Evolutionary conservation across 2,329 filamentous ascomycete species (phyloP).

Genomic region (Nectriaceae sp.): DNA sequence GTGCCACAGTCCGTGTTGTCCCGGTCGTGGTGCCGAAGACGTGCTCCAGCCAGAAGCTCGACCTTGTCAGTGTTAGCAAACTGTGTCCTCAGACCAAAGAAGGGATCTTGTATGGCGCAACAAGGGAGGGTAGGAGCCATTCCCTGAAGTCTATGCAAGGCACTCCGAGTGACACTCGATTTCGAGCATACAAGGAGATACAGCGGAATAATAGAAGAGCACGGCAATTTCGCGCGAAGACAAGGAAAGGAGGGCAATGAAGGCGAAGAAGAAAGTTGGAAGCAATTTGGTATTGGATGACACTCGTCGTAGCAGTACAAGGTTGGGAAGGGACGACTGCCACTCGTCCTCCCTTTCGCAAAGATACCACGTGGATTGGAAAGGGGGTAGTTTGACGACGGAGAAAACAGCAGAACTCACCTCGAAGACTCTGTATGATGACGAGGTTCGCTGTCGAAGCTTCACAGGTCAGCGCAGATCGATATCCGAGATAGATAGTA

Average conservation of each 20-base stretch:
- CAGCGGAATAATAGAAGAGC: neutral
- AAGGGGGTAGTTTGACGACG: neutral
- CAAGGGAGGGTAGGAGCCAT: neutral
- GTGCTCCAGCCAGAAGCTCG: conserved; percentile 26
- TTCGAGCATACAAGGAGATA: neutral
- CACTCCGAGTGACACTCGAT: neutral
- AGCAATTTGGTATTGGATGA: neutral
- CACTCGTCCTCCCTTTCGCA: neutral
- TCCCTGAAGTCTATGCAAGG: neutral
- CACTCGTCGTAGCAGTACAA: too few species aligned
- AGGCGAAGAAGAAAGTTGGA: neutral
- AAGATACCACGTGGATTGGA: neutral
- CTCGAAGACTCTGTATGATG: neutral
- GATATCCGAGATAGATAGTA: too few species aligned
- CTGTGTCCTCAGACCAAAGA: neutral
- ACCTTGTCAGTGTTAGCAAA: conserved; percentile 18
- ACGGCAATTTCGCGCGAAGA: neutral
- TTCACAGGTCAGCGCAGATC: neutral
- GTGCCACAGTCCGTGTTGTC: conserved; percentile 14
- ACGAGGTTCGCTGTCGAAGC: neutral
- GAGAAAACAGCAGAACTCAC: neutral
- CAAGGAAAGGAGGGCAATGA: neutral
- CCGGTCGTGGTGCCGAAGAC: conserved; percentile 7
- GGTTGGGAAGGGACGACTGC: too few species aligned
- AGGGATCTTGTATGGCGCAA: neutral